A percentile compares a stretch with the other conserved stretches of the same genome.
Conservation (phyloP, 352 stramenopile species). For the Phytopythium vexans region DNA sequence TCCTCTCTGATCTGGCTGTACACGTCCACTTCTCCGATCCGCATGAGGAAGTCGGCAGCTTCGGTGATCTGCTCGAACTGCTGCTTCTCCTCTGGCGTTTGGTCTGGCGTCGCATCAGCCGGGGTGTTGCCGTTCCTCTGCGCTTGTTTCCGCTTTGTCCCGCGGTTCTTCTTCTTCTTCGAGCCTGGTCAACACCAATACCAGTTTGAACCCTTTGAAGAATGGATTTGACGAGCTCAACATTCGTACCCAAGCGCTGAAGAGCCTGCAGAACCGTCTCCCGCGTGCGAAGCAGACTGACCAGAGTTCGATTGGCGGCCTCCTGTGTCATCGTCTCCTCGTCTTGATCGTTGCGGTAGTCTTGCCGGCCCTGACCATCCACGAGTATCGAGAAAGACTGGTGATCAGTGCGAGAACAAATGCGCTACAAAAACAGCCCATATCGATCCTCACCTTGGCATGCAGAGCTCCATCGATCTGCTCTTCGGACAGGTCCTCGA, state of each 20-base stretch:
- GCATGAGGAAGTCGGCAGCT: slow-evolving; percentile 77
- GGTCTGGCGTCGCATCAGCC: slow-evolving; percentile 16
- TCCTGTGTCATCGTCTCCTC: slow-evolving; percentile 61
- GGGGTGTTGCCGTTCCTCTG: slow-evolving; percentile 12
- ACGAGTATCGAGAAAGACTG: not conserved
- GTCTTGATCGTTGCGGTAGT: slow-evolving; percentile 52
- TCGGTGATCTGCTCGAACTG: slow-evolving; percentile 82
- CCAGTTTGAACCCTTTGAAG: not conserved
- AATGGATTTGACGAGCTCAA: not conserved
- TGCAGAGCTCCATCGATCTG: slow-evolving; percentile 60
- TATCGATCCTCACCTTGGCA: slow-evolving; percentile 32
- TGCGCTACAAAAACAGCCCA: not conserved
- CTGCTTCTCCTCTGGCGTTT: slow-evolving; percentile 68
- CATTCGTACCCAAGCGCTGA: slow-evolving; percentile 44
- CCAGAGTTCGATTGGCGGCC: slow-evolving; percentile 48
- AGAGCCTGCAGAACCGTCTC: slow-evolving; percentile 79
- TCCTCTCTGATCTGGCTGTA: slow-evolving; percentile 83
- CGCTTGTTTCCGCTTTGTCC: slow-evolving; percentile 56
- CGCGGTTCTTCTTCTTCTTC: slow-evolving; percentile 43
- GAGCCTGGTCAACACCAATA: slow-evolving; percentile 23
- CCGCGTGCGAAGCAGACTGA: slow-evolving; percentile 52
- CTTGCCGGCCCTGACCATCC: slow-evolving; percentile 29
- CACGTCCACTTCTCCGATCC: slow-evolving; percentile 69
- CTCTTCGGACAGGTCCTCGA: slow-evolving; percentile 68
- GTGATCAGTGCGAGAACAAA: not conserved